These are phyloP conservation scores for Dendrobium huoshanense DNA, from an alignment of 106 monocot species.

Conservation along the genomic window DNA sequence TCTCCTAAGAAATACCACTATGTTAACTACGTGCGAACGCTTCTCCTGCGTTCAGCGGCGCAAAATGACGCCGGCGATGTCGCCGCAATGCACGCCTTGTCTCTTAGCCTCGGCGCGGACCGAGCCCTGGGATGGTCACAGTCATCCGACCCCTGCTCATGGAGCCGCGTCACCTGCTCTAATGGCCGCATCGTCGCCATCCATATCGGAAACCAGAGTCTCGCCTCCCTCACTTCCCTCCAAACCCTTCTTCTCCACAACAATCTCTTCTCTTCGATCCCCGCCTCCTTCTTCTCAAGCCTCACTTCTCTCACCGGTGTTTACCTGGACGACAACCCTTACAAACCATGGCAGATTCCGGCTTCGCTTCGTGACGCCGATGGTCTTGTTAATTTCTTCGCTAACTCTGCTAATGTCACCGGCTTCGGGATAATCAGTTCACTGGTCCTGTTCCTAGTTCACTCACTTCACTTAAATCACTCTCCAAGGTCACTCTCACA, in stretches of 20 bases:
- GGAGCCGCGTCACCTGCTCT: slow-evolving; percentile 39
- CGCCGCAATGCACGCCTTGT: slow-evolving; percentile 33
- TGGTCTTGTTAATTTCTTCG: slow-evolving; percentile 51
- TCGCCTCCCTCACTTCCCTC: slow-evolving; percentile 30
- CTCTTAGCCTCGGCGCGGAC: slow-evolving; percentile 17
- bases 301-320: slow-evolving; percentile 30
- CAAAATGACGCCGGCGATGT: slow-evolving; percentile 23
- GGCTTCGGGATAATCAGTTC: slow-evolving; percentile 54
- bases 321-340: slow-evolving; percentile 56
- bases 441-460: slow-evolving; percentile 41
- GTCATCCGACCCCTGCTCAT: slow-evolving; percentile 37
- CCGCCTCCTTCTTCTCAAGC: slow-evolving; percentile 40
- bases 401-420: slow-evolving; percentile 41
- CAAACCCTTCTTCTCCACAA: slow-evolving; percentile 47
- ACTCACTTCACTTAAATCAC: slow-evolving; percentile 14
- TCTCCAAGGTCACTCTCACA: slow-evolving; percentile 23
- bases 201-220: slow-evolving; percentile 39
- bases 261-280: slow-evolving; percentile 50
- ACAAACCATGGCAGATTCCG: slow-evolving; percentile 41
- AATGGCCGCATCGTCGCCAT: slow-evolving; percentile 38
- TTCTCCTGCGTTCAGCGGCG: background rate
- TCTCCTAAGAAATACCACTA: too few relatives aligned
- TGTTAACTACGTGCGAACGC: too few relatives aligned
- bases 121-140: slow-evolving; percentile 5
- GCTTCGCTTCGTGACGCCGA: slow-evolving; percentile 16